Conservation (phyloP, 495 filamentous ascomycete genomes). For the Xylaria sp. region DNA sequence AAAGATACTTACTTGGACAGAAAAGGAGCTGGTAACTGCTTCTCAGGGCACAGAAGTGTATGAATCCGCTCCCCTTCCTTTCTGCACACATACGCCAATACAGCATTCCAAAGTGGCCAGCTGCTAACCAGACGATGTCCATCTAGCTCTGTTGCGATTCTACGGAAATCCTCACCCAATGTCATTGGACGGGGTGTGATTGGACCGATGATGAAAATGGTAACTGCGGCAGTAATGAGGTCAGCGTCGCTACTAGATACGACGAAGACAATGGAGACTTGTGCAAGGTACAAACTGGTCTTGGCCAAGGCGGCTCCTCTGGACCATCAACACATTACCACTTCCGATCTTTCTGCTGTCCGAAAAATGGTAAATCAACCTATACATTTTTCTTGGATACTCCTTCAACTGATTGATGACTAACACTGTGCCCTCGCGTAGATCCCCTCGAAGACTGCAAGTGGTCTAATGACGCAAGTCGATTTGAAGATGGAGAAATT, state of each 20-base stretch:
- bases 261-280: not conserved
- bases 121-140: not conserved
- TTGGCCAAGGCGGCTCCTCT: not conserved
- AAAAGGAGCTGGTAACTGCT: conserved; percentile 21
- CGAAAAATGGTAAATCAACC: not conserved
- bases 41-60: not conserved
- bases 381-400: not conserved
- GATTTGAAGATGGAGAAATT: not conserved
- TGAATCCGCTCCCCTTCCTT: not conserved
- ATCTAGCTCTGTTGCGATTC: conserved; percentile 37
- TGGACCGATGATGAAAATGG: conserved; percentile 3
- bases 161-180: conserved; percentile 34
- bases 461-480: not conserved
- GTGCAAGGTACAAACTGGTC: not conserved
- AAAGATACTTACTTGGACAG: conserved; percentile 36
- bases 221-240: conserved; percentile 8
- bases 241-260: conserved; percentile 9
- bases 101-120: not conserved
- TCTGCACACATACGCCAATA: not conserved
- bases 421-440: not conserved
- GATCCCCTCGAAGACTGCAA: not conserved
- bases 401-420: not conserved
- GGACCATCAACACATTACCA: conserved; percentile 10
- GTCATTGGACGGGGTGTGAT: conserved; percentile 40
- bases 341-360: conserved; percentile 1